These are phyloP conservation scores for Onygenales sp. DNA, from an alignment of 2,329 filamentous ascomycete species.

Conservation along the genomic window DNA sequence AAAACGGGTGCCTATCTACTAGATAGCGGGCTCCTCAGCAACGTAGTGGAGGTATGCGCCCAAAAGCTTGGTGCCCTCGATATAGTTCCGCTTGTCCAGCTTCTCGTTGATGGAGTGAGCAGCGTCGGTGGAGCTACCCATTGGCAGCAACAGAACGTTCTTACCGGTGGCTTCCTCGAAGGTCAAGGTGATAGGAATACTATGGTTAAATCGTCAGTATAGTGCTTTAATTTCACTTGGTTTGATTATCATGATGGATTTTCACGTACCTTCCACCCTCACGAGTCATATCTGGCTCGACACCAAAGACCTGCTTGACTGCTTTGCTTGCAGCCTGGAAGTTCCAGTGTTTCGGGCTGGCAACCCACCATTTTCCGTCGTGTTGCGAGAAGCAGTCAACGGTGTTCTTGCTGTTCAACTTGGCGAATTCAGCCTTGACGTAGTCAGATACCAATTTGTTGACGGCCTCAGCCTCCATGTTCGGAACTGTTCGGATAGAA, in stretches of 20 bases:
- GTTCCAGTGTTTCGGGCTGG: slow-evolving; percentile 97
- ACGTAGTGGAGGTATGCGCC: slow-evolving; percentile 95
- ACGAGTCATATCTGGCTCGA: slow-evolving; percentile 87
- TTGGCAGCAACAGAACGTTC: slow-evolving; percentile 89
- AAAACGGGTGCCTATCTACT: neutral
- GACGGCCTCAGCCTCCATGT: slow-evolving; percentile 91
- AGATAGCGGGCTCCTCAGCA: slow-evolving; percentile 65
- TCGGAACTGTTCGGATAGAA: slow-evolving; percentile 90
- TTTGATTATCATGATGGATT: slow-evolving; percentile 2
- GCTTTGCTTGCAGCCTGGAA: slow-evolving; percentile 90
- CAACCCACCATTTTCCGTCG: slow-evolving; percentile 97
- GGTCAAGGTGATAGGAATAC: slow-evolving; percentile 91
- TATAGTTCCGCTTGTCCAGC: slow-evolving; percentile 93
- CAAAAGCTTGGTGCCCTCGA: slow-evolving; percentile 92
- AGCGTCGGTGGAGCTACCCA: slow-evolving; percentile 94
- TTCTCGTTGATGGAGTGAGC: slow-evolving; percentile 99
- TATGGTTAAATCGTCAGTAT: slow-evolving; percentile 30
- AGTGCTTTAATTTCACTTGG: slow-evolving; percentile 10
- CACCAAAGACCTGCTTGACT: slow-evolving; percentile 89
- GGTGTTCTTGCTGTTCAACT: slow-evolving; percentile 85
- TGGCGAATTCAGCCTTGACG: slow-evolving; percentile 73
- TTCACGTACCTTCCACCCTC: slow-evolving; percentile 72
- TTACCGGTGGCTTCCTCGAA: slow-evolving; percentile 98
- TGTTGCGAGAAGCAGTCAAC: slow-evolving; percentile 75
- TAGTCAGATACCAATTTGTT: slow-evolving; percentile 77